These are phyloP conservation scores for Coprinellus micaceus DNA, from an alignment of 768 basidiomycete genomes.

Conservation along the genomic window DNA sequence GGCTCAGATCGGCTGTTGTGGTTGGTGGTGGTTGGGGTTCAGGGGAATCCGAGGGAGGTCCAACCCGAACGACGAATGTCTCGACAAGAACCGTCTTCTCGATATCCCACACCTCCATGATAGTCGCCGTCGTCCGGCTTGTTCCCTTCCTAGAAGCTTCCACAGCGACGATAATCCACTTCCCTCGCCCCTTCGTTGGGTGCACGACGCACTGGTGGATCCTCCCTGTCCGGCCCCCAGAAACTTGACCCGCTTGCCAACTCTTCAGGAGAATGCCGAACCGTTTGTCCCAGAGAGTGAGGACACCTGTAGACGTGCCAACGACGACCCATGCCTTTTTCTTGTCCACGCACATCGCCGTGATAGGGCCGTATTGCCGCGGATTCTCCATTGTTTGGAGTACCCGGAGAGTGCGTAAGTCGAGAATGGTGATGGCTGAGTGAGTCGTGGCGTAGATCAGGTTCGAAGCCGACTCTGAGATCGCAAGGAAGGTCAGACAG, in stretches of 20 bases:
- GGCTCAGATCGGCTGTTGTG: constrained; percentile 54
- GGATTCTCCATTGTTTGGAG: constrained; percentile 81
- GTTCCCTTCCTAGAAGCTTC: constrained; percentile 46
- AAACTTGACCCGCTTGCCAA: constrained; percentile 66
- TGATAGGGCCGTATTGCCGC: constrained; percentile 81
- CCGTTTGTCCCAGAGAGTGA: constrained; percentile 93
- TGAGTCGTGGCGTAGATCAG: constrained; percentile 85
- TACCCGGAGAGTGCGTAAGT: constrained; percentile 80
- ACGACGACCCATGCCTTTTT: constrained; percentile 86
- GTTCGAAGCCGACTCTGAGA: constrained; percentile 65
- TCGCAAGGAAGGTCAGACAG: not conserved
- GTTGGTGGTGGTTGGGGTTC: constrained; percentile 52
- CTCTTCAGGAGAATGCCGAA: constrained; percentile 87
- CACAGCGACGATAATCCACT: constrained; percentile 85
- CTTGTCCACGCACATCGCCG: constrained; percentile 77
- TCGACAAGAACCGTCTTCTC: constrained; percentile 79
- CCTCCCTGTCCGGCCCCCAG: constrained; percentile 43
- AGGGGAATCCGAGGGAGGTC: constrained; percentile 44
- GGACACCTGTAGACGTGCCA: constrained; percentile 79
- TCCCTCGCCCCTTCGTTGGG: constrained; percentile 81
- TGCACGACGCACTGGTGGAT: constrained; percentile 79
- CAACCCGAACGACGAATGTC: constrained; percentile 61
- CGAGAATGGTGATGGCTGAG: constrained; percentile 69
- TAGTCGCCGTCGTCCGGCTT: constrained; percentile 42
- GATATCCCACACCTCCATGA: constrained; percentile 92